Conservation (phyloP, 805 yeast species). For the Cyberlindnera euphorbiae region DNA sequence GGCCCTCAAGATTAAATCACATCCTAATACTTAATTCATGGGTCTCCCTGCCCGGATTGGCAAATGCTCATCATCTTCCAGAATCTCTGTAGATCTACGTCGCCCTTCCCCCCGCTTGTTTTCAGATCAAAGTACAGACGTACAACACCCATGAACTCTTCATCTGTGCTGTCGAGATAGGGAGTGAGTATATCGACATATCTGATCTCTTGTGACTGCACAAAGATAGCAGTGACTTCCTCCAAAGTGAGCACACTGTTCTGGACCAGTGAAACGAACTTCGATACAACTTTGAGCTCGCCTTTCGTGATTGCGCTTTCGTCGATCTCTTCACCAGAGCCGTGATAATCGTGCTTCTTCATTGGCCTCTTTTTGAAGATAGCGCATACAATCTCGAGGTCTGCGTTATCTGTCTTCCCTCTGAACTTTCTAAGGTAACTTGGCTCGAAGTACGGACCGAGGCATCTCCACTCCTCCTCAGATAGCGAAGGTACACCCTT, state of each 20-base stretch:
- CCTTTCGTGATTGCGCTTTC: slow-evolving; percentile 1
- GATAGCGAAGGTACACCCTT: slow-evolving; percentile 6
- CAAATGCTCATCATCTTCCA: slow-evolving; percentile 12
- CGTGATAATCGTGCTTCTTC: slow-evolving; percentile 5
- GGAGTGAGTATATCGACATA: slow-evolving; percentile 8
- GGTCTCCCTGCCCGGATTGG: not conserved
- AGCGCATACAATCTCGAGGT: slow-evolving; percentile 10
- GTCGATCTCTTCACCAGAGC: not conserved
- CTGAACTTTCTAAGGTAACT: slow-evolving; percentile 15
- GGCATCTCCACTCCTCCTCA: slow-evolving; percentile 9
- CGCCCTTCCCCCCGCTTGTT: slow-evolving; percentile 4
- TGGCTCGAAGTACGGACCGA: slow-evolving; percentile 11
- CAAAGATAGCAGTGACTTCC: slow-evolving; percentile 9
- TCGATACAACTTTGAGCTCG: slow-evolving; percentile 1
- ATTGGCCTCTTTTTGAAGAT: slow-evolving; percentile 14
- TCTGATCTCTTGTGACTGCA: slow-evolving; percentile 4
- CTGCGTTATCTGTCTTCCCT: slow-evolving; percentile 12
- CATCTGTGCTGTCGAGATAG: not conserved
- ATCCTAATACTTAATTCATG: no score
- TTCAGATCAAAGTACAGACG: slow-evolving; percentile 7
- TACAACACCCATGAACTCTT: slow-evolving; percentile 2
- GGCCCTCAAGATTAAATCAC: no score
- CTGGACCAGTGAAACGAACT: slow-evolving; percentile 8
- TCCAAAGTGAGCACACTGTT: slow-evolving; percentile 5
- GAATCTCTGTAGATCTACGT: slow-evolving; percentile 10